Evolutionary conservation across 2,329 filamentous ascomycete species (phyloP).

Genomic region (Penicillium verrucosum): DNA sequence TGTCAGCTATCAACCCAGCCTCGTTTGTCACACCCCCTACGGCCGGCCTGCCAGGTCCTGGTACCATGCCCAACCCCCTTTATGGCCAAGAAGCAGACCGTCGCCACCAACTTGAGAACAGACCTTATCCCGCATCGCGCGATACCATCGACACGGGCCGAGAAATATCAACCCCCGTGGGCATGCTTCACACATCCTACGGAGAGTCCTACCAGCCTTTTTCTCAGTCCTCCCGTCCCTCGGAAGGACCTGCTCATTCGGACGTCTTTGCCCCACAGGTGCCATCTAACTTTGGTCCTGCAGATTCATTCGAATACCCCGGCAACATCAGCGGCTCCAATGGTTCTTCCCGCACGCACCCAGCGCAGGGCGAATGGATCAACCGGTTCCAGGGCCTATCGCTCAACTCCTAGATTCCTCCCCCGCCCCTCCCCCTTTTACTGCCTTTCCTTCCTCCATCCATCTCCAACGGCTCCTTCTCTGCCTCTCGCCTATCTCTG

Average conservation of each 20-base stretch:
- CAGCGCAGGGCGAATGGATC: slow-evolving; percentile 56
- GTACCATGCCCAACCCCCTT: slow-evolving; percentile 65
- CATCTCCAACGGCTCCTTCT: not conserved
- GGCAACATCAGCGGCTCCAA: slow-evolving; percentile 36
- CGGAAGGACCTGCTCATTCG: slow-evolving; percentile 28
- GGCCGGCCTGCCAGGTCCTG: slow-evolving; percentile 67
- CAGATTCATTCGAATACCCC: slow-evolving; percentile 35
- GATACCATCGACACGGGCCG: slow-evolving; percentile 30
- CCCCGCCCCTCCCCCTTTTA: not conserved
- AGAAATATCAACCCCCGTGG: slow-evolving; percentile 30
- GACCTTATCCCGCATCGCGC: slow-evolving; percentile 29
- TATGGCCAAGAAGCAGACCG: slow-evolving; percentile 45
- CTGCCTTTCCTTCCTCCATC: not conserved
- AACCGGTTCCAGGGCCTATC: slow-evolving; percentile 68
- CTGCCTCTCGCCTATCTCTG: not conserved
- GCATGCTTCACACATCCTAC: slow-evolving; percentile 34
- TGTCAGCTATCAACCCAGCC: slow-evolving; percentile 97
- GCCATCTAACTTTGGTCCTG: slow-evolving; percentile 37
- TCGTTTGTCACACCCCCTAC: slow-evolving; percentile 77
- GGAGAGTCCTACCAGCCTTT: slow-evolving; percentile 40
- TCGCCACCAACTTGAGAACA: slow-evolving; percentile 40
- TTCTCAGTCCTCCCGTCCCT: slow-evolving; percentile 30
- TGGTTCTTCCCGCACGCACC: slow-evolving; percentile 33
- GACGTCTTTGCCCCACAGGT: slow-evolving; percentile 38
- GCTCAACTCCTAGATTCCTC: slow-evolving; percentile 54